Conservation (phyloP, 345 rosid genomes). For the Eucalyptus urophylla region DNA sequence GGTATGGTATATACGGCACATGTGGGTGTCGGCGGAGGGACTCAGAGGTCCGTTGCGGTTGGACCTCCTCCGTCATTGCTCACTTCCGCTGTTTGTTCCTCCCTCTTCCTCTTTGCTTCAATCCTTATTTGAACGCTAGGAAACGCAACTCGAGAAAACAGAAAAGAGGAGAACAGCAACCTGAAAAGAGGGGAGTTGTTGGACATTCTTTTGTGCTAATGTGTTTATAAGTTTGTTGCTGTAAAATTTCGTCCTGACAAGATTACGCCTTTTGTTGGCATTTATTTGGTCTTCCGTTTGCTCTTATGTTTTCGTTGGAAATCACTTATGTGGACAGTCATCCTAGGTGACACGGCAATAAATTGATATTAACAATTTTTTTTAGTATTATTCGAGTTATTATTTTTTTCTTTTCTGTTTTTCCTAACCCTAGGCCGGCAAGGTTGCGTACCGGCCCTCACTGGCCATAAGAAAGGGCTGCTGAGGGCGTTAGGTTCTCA, state of each 20-base stretch:
- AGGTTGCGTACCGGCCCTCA: too few species aligned
- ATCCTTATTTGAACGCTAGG: background rate
- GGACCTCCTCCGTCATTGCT: background rate
- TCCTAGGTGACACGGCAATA: rapidly evolving
- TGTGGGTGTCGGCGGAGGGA: background rate
- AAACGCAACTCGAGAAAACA: background rate
- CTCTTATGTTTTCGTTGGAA: too few species aligned
- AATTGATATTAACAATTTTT: too few species aligned
- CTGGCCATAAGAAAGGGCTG: too few species aligned
- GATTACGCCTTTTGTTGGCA: background rate
- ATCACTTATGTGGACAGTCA: background rate
- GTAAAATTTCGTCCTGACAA: background rate
- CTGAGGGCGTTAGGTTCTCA: too few species aligned
- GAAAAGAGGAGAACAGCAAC: background rate
- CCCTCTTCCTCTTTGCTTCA: background rate
- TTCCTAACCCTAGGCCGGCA: too few species aligned
- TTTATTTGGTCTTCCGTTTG: background rate
- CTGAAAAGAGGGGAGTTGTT: background rate
- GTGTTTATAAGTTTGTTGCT: background rate
- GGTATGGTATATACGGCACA: background rate
- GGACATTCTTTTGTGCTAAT: background rate
- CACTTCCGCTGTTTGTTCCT: background rate
- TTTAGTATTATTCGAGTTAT: too few species aligned
- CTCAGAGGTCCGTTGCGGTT: background rate
- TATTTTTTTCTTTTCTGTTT: too few species aligned